Evolutionary conservation across 2,329 filamentous ascomycete species (phyloP).

Genomic region (Fusarium gaditjirri): DNA sequence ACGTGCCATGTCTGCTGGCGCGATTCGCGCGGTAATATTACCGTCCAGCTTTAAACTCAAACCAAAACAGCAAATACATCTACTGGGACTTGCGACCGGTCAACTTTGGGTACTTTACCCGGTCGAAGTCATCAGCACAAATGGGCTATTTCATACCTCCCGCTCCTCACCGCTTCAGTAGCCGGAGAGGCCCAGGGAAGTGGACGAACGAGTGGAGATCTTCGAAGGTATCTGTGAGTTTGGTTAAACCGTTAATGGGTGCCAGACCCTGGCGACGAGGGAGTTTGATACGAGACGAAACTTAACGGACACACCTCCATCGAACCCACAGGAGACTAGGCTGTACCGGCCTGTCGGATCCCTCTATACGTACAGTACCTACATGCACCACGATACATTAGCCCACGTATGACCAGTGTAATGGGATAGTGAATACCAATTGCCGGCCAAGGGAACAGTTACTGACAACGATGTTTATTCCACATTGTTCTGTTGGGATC

Average conservation of each 20-base stretch:
- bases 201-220: constrained; percentile 16
- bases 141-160: not conserved
- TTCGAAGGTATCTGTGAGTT: constrained; percentile 9
- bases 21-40: not conserved
- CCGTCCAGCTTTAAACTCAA: not conserved
- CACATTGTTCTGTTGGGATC: not conserved
- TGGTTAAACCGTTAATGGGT: not conserved
- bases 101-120: not conserved
- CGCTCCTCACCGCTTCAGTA: constrained; percentile 11
- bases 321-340: constrained; percentile 34
- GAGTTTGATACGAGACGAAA: constrained; percentile 30
- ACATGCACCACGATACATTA: constrained; percentile 14
- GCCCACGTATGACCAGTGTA: not conserved
- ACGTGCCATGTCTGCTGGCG: not conserved
- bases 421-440: not conserved
- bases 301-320: constrained; percentile 20
- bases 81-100: not conserved
- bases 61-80: too few species aligned
- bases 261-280: constrained; percentile 3
- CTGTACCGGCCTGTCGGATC: constrained; percentile 43
- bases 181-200: constrained; percentile 1
- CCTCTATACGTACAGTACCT: constrained; percentile 12
- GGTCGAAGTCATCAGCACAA: not conserved
- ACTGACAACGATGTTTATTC: not conserved
- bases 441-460: not conserved